Evolutionary conservation across 345 rosid genomes (phyloP), one percentile per base, ranked within the genome.

Genomic region (Ceriops tagal): DNA sequence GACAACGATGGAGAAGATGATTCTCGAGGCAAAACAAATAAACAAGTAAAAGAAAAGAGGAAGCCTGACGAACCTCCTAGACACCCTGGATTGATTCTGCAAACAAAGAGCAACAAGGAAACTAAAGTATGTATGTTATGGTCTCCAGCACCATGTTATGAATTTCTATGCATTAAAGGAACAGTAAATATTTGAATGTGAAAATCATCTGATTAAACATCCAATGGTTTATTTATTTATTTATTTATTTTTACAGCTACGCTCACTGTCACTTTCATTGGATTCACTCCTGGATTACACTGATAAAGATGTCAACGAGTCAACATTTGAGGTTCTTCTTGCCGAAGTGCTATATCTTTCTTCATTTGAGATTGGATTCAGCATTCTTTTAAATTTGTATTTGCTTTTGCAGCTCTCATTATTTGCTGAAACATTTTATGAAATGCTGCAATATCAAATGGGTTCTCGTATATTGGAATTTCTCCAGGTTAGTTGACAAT

Each of bases 371-470:
- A 51, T 43, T 43, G 49, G 49, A 43, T 43, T 43, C 18, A 43
- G 49, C 49, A 43, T 43, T 43, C 49, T 43, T 13, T 43, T 5
- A 13, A 43, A 43, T 43, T 43, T 43, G 18, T 24, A 43, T 3
- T 11, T 68, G 18, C 24, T 58, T 66, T 69, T 81, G 84, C 88
- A 93, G 98, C 81, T 95, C 68, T 90, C 99, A 21, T 73, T 95
- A 81, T 96, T 96, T 86, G 97, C 96, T 4, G 98, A 96, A 80
- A 75, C 92, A 11, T 78, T 96, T 26, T 86, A 83, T 78, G 99
- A 96, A 83, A 89, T 89, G 98, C 91, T 96, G 66, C 97, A 96
- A 78, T 81, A 87, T 81, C 92, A 92, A 85, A 96, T 92, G 97
- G 97, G 98, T 64, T 86, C 81, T 70, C 88, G 91, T 49, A 78